Evolutionary conservation across 1,284 basidiomycete genomes (phyloP).

Genomic region (Quambalaria eucalypti): DNA sequence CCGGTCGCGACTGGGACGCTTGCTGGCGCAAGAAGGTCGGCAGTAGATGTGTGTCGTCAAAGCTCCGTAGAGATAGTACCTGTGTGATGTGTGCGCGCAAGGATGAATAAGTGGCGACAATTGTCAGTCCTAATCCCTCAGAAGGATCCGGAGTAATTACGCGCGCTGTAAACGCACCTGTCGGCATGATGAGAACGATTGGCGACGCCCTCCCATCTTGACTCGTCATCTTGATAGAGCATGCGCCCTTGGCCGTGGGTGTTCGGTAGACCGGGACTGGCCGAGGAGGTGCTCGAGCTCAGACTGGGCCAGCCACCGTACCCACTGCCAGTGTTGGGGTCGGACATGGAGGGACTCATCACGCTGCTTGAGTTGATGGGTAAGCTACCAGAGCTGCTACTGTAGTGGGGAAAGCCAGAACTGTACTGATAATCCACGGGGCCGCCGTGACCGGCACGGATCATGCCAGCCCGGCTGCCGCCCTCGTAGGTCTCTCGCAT

Average conservation of each 20-base stretch:
- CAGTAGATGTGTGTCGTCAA: slow-evolving; percentile 12
- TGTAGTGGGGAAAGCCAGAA: not conserved
- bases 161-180: not conserved
- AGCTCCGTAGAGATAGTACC: slow-evolving; percentile 9
- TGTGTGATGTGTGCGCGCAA: not conserved
- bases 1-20: slow-evolving; percentile 8
- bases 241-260: not conserved
- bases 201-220: not conserved
- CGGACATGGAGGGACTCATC: too few relatives aligned
- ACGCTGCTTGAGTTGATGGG: too few relatives aligned
- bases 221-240: not conserved
- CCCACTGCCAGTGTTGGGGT: not conserved
- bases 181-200: not conserved
- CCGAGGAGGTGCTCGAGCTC: not conserved
- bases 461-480: not conserved
- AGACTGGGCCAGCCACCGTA: not conserved
- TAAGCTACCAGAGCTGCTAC: not conserved
- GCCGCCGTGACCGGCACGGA: not conserved
- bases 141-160: not conserved
- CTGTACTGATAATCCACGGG: not conserved
- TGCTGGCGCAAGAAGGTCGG: slow-evolving; percentile 12
- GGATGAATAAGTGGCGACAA: not conserved
- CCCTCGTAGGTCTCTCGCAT: not conserved
- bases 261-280: not conserved
- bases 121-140: not conserved